Percentiles rank a stretch among this genome's conserved stretches.
Evolutionary conservation across 1,284 basidiomycete genomes (phyloP).

Genomic region (Veloporphyrellus conicus): DNA sequence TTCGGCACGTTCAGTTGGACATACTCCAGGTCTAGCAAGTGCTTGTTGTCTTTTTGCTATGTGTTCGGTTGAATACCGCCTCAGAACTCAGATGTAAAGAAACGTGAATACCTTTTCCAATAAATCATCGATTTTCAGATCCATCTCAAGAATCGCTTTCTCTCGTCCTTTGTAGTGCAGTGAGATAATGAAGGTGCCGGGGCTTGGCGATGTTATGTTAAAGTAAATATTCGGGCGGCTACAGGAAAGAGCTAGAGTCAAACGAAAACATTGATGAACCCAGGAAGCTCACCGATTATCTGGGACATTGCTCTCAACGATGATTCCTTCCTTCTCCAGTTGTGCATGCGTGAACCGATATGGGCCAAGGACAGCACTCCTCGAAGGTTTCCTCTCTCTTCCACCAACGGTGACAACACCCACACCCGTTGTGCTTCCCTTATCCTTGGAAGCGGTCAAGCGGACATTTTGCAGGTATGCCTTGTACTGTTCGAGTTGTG

Average conservation of each 20-base stretch:
- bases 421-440: slow-evolving; percentile 78
- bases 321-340: slow-evolving; percentile 99
- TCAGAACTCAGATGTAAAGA: background rate
- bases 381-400: slow-evolving; percentile 90
- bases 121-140: slow-evolving; percentile 97
- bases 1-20: slow-evolving; percentile 96
- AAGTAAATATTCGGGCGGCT: slow-evolving; percentile 98
- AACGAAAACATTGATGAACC: background rate
- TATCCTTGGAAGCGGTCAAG: slow-evolving; percentile 82
- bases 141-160: slow-evolving; percentile 99
- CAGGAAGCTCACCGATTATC: slow-evolving; percentile 76
- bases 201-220: slow-evolving; percentile 95
- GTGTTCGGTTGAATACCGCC: slow-evolving; percentile 14
- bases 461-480: slow-evolving; percentile 98
- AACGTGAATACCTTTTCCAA: slow-evolving; percentile 76
- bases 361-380: slow-evolving; percentile 86
- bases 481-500: slow-evolving; percentile 98
- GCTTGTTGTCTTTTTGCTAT: slow-evolving; percentile 98
- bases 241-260: slow-evolving; percentile 7
- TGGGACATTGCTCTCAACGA: slow-evolving; percentile 97
- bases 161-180: slow-evolving; percentile 99
- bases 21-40: slow-evolving; percentile 92
- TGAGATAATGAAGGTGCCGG: slow-evolving; percentile 98
- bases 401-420: slow-evolving; percentile 95
- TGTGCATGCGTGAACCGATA: slow-evolving; percentile 97